Conservation (phyloP, 768 basidiomycete genomes). For the Serendipita sp. region DNA sequence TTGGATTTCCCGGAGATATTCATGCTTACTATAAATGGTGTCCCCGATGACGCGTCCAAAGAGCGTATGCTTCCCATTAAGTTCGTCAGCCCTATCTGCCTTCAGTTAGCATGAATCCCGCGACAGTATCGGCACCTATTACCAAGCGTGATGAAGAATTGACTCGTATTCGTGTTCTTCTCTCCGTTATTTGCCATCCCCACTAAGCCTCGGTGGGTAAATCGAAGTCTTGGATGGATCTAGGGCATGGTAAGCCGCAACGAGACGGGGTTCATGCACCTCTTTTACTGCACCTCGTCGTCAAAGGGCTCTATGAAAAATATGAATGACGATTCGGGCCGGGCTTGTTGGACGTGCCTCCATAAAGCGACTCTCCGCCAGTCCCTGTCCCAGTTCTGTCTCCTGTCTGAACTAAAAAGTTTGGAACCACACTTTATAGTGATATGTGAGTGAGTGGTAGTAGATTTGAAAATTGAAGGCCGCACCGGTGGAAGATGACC, state of each 20-base stretch:
- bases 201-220: constrained; percentile 77
- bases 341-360: constrained; percentile 36
- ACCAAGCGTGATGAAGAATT: constrained; percentile 93
- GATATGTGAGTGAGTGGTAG: neutral
- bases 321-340: neutral
- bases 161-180: constrained; percentile 82
- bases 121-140: constrained; percentile 9
- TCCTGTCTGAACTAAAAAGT: constrained; percentile 89
- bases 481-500: constrained; percentile 81
- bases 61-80: constrained; percentile 87
- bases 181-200: constrained; percentile 87
- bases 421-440: constrained; percentile 54
- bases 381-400: constrained; percentile 82
- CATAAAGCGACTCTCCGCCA: constrained; percentile 91
- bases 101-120: neutral
- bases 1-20: constrained; percentile 8
- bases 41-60: constrained; percentile 86
- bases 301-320: constrained; percentile 64
- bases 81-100: constrained; percentile 78
- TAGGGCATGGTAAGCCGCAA: no score
- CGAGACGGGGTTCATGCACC: no score
- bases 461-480: neutral
- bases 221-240: constrained; percentile 80
- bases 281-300: constrained; percentile 37
- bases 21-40: constrained; percentile 67